These are phyloP conservation scores for Pisolithus marmoratus DNA, from an alignment of 768 basidiomycete species.

Conservation along the genomic window DNA sequence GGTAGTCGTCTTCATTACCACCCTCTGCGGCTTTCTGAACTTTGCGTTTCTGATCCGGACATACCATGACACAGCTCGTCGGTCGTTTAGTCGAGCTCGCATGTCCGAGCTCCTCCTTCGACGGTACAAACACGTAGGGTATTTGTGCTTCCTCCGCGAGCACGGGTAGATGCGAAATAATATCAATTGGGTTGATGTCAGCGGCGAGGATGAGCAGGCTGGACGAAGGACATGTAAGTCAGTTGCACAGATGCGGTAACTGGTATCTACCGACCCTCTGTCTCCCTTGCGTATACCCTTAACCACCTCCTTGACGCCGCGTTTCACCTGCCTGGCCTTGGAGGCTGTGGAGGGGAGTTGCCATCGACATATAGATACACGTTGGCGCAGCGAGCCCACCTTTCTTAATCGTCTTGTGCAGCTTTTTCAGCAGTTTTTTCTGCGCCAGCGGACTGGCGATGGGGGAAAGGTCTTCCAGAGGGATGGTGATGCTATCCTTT, in stretches of 20 bases:
- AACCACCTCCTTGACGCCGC: conserved; percentile 97
- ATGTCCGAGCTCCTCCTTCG: conserved; percentile 93
- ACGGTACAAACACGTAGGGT: conserved; percentile 85
- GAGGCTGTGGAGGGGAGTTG: conserved; percentile 52
- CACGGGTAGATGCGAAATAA: conserved; percentile 94
- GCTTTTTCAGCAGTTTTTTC: conserved; percentile 89
- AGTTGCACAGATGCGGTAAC: background rate
- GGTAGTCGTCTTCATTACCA: conserved; percentile 77
- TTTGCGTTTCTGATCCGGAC: conserved; percentile 74
- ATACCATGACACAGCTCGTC: conserved; percentile 96
- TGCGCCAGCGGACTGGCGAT: conserved; percentile 90
- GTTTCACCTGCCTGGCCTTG: conserved; percentile 90
- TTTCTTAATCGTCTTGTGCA: conserved; percentile 93
- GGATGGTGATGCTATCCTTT: conserved; percentile 56
- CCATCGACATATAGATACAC: background rate
- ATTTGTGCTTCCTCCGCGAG: conserved; percentile 90
- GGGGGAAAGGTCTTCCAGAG: conserved; percentile 83
- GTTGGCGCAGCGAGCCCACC: conserved; percentile 37
- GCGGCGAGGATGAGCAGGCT: conserved; percentile 90
- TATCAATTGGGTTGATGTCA: conserved; percentile 97
- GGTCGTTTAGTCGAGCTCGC: conserved; percentile 97
- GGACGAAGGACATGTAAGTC: conserved; percentile 3
- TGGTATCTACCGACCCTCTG: conserved; percentile 66
- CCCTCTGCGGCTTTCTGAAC: conserved; percentile 57
- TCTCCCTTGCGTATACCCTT: conserved; percentile 97